phyloP scores from a whole-genome alignment of 805 yeast genomes.

The Candida peoriensis region DNA sequence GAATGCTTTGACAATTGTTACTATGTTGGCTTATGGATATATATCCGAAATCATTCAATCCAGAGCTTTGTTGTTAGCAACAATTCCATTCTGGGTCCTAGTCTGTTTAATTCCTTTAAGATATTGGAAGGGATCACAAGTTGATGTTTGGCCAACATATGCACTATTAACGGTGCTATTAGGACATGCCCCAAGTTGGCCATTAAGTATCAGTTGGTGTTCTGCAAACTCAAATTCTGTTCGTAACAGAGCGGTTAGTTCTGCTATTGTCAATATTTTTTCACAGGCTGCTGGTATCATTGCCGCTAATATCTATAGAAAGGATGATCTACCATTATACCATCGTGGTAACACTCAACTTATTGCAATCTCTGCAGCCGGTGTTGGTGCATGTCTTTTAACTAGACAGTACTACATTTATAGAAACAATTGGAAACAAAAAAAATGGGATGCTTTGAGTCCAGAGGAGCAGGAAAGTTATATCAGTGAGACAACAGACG shows the following conservation, averaged over 20 bases:
- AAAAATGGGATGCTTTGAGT: slow-evolving; percentile 45
- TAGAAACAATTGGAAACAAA: slow-evolving; percentile 38
- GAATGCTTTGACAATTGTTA: slow-evolving; percentile 32
- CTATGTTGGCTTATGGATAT: slow-evolving; percentile 34
- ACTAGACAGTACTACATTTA: slow-evolving; percentile 27
- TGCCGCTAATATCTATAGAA: slow-evolving; percentile 51
- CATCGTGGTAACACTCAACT: slow-evolving; percentile 48
- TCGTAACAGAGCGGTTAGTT: slow-evolving; percentile 57
- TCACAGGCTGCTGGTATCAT: slow-evolving; percentile 55
- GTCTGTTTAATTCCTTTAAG: slow-evolving; percentile 30
- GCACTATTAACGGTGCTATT: slow-evolving; percentile 15
- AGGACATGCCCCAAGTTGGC: slow-evolving; percentile 2
- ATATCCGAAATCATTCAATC: slow-evolving; percentile 27
- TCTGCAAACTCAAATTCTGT: slow-evolving; percentile 61
- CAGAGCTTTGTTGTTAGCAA: slow-evolving; percentile 22
- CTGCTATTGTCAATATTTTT: slow-evolving; percentile 61
- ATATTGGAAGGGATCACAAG: slow-evolving; percentile 32
- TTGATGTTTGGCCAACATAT: slow-evolving; percentile 25
- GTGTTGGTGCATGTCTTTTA: slow-evolving; percentile 24
- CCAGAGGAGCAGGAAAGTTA: slow-evolving; percentile 46
- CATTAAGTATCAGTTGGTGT: slow-evolving; percentile 35
- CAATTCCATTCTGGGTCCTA: slow-evolving; percentile 29
- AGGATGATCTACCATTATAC: slow-evolving; percentile 55
- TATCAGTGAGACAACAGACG: slow-evolving; percentile 37
- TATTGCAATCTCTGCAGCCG: slow-evolving; percentile 31